A percentile compares a stretch with the other conserved stretches of the same genome.
These are phyloP conservation scores for Ilyonectria sp. DNA, from an alignment of 2,329 filamentous ascomycete genomes.

Conservation along the genomic window DNA sequence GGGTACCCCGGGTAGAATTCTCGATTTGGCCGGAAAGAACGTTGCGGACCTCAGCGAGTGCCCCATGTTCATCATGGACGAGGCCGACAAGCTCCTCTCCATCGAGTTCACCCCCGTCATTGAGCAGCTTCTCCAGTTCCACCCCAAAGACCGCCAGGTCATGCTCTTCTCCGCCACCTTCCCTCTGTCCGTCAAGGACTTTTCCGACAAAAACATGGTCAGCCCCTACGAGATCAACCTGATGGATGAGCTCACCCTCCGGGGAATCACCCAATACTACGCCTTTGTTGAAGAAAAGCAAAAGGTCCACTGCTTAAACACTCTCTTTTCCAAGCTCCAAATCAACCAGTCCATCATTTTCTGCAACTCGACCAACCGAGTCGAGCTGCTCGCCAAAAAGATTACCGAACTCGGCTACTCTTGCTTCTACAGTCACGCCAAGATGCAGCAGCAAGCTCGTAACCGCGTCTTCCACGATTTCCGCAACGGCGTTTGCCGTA, in stretches of 20 bases:
- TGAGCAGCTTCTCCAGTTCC: conserved; percentile 94
- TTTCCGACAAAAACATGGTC: conserved; percentile 98
- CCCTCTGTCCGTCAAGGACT: conserved; percentile 95
- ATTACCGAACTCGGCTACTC: conserved; percentile 99
- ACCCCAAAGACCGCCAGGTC: conserved; percentile 97
- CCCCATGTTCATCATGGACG: conserved; percentile 99
- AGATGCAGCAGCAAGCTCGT: conserved; percentile 96
- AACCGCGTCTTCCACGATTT: conserved; percentile 99
- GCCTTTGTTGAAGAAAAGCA: conserved; percentile 99
- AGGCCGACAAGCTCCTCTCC: conserved; percentile 97
- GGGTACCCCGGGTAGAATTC: conserved; percentile 94
- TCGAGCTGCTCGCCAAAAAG: conserved; percentile 98
- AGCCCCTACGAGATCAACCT: conserved; percentile 98
- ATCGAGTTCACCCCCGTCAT: conserved; percentile 98
- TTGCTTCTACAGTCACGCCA: conserved; percentile 99
- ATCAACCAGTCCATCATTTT: conserved; percentile 99
- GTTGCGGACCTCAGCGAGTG: conserved; percentile 97
- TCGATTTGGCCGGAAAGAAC: conserved; percentile 95
- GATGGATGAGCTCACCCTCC: conserved; percentile 98
- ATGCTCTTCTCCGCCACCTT: conserved; percentile 99
- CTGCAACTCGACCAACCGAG: conserved; percentile 98
- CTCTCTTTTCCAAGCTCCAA: conserved; percentile 97
- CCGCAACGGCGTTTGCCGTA: conserved; percentile 96
- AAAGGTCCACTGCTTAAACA: conserved; percentile 99
- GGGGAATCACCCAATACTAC: conserved; percentile 99